Base-by-base conservation (phyloP, 2,329 filamentous ascomycete genomes). In the Lasiodiplodia citricola region DNA sequence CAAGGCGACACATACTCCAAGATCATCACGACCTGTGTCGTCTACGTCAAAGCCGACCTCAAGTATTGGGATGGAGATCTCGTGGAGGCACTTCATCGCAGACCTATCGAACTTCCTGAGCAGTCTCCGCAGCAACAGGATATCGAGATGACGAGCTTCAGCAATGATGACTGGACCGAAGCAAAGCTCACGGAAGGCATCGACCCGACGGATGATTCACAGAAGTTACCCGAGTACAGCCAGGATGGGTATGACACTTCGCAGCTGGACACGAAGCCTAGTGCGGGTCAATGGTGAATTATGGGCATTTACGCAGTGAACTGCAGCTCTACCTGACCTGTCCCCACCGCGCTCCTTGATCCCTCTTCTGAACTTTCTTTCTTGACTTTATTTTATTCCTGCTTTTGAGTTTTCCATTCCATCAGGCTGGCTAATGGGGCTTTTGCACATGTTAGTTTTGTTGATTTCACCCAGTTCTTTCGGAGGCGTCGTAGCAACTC, bases 21-120 rank as follows among this genome's bases (percentile, higher is more conserved):
- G 21, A 58, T 68, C 28, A 57, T 65, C 38, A 57, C 67, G 11
- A 68, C 67, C 18, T 68, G 67, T 52, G 67, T 65, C 11, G 67
- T 68, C 25, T 68, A 68, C 37, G 67, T 68, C 50, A 55, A 35
- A 23, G 67, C 67, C 18, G 67, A 68, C 31, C 58, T 68, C 23
- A 68, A 65, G 13, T 56, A 51, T 25, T 41, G 44, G 28, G 60
- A 65, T 8, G 38, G 57, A 16, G 58, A 64, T 2, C 58, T 68
- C 14, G 60, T 68, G 16, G 67, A 68, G 21, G 67, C 67, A 8
- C 23, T 68, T 16, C 37, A 62, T 31, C 67, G 67, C 23, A 25
- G 38, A 4, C 65, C 65, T 8, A 56, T 52, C 14, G 23, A 67
- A 35, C n/a, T 44, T 6, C 25, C n/a, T 18, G 44, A 47, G 8